Evolutionary conservation across 2,329 filamentous ascomycete genomes (phyloP).

Genomic region (Plectosphaerella plurivora): DNA sequence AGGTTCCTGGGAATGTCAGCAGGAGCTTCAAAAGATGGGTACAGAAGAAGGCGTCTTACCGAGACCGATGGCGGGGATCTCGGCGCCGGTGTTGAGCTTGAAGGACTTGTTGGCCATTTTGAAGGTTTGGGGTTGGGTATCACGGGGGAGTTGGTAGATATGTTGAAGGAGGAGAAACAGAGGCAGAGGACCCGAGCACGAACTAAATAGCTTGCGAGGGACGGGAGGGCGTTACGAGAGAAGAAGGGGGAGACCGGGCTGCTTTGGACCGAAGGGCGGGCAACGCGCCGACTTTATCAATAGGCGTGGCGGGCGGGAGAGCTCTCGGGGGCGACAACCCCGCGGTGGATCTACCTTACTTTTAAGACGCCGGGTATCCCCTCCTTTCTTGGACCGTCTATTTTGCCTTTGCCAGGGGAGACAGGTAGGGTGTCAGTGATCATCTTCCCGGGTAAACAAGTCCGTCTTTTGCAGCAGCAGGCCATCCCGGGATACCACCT

Average conservation of each 20-base stretch:
- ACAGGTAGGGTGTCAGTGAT: too few relatives aligned
- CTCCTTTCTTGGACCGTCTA: too few relatives aligned
- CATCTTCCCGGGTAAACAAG: too few relatives aligned
- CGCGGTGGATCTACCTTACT: background rate
- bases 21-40: background rate
- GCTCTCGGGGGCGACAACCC: background rate
- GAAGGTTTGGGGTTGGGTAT: slow-evolving; percentile 7
- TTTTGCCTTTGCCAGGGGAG: too few relatives aligned
- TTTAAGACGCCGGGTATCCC: too few relatives aligned
- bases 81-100: slow-evolving; percentile 59
- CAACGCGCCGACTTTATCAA: background rate
- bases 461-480: too few relatives aligned
- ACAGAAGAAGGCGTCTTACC: slow-evolving; percentile 34
- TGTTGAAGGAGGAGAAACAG: slow-evolving; percentile 15
- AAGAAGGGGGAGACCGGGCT: too few relatives aligned
- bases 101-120: slow-evolving; percentile 53
- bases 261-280: too few relatives aligned
- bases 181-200: background rate
- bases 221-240: background rate
- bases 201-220: background rate
- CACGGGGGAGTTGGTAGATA: background rate
- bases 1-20: slow-evolving; percentile 45
- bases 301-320: background rate
- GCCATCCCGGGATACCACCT: too few relatives aligned
- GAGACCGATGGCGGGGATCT: slow-evolving; percentile 61